Base-by-base conservation (phyloP, 805 yeast species). In the Myxozyma udenii region DNA sequence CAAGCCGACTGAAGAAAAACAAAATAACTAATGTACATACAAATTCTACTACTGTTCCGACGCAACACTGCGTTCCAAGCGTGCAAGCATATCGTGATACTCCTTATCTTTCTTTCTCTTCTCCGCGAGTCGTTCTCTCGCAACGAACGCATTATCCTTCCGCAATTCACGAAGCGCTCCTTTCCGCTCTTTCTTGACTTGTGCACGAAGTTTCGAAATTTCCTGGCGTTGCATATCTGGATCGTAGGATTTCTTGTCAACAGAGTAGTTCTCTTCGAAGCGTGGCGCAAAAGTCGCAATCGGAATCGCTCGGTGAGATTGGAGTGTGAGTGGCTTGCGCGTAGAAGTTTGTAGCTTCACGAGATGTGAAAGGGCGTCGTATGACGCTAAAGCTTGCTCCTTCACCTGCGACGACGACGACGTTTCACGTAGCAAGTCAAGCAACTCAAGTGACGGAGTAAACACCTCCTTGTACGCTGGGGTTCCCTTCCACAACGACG, bases 181-280 rank as follows among this genome's bases (percentile, higher is more conserved):
- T 73, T 93, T 93, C 67, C 84, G 81, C 71, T 93, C 98, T 70
- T 89, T 85, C 81, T 93, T 93, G 70, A 89, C 72, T 71, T 86
- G 87, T 19, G 85, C 82, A 70, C 79, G 80, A 74, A 91, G 78
- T 76, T 93, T 93, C 67, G 77, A 78, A 61, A 87, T 71, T 69
- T 93, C 98, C 61, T 83, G 87, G 69, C 93, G 78, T 54, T 84
- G 82, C 61, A 82, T 77, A 67, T 90, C 85, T 46, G 85, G 78
- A 68, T 91, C 96, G 68, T 88, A 85, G 6, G 95, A 86, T 72
- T 87, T 90, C 79, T 83, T 87, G 66, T 88, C 96, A 50, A 96
- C 96, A 72, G 90, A 91, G 79, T 84, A 93, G 74, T 89, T 88
- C 64, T 88, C 98, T 71, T 91, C 97, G 67, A 85, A 93, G 70